Conservation (phyloP, 192 early-diverging fungal species). For the Paraglomus brasilianum region DNA sequence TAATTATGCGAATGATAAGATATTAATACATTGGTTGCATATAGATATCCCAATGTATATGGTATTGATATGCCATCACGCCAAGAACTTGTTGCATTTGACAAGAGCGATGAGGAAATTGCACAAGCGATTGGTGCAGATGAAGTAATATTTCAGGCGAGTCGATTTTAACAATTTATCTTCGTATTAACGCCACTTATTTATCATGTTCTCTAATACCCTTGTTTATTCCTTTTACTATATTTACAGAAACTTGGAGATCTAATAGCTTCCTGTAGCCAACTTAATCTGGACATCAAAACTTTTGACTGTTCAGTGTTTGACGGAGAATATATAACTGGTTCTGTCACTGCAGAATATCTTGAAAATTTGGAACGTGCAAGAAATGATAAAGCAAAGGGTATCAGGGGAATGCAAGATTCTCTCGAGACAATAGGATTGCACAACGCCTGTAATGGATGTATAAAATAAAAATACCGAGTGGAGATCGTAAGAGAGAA, state of each 20-base stretch:
- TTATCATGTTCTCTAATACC: background rate
- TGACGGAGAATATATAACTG: constrained; percentile 91
- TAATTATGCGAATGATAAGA: background rate
- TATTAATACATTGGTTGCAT: background rate
- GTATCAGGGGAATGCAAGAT: constrained; percentile 32
- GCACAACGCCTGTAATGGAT: constrained; percentile 19
- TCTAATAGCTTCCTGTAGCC: constrained; percentile 77
- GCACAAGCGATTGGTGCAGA: constrained; percentile 93
- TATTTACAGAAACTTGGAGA: constrained; percentile 67
- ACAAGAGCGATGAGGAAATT: constrained; percentile 78
- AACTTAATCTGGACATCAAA: constrained; percentile 81
- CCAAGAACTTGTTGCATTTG: constrained; percentile 85
- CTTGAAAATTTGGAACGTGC: constrained; percentile 52
- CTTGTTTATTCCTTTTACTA: background rate
- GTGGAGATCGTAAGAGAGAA: background rate
- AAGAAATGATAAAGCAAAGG: constrained; percentile 51
- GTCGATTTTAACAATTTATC: too few species aligned
- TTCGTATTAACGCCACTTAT: too few species aligned
- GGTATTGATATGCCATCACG: constrained; percentile 99
- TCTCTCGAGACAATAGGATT: constrained; percentile 36
- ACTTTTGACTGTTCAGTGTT: constrained; percentile 97
- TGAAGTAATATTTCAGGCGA: constrained; percentile 89
- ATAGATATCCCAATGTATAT: constrained; percentile 93
- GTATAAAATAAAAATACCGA: background rate
- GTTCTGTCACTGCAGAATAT: constrained; percentile 69